Evolutionary conservation across 2,329 filamentous ascomycete genomes (phyloP), one percentile per base, ranked within the genome.

Genomic region (Ramularia collo-cygni): DNA sequence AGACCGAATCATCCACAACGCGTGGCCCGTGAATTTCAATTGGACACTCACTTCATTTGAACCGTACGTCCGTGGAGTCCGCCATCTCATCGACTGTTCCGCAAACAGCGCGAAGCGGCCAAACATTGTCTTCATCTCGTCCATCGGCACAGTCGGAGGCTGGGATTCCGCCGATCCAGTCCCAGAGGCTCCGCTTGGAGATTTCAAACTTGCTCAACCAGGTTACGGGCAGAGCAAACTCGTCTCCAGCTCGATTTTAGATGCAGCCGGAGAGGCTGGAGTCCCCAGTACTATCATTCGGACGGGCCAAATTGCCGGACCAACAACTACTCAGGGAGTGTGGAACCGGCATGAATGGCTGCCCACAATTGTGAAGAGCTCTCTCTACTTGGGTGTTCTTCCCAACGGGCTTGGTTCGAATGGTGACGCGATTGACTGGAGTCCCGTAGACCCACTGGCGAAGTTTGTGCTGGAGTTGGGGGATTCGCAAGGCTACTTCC

Each of bases 321-420:
- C 55, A n/a, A 35, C 31, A 4, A 21, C 38, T 12, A 37, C 44
- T 8, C 33, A 41, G 3, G 63, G 62, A 1, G 27, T 57, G 3
- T 69, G 65, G 66, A 66, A 64, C 31, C 52, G 50, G 4, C 43
- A 54, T 3, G 66, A 69, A 50, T 68, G 64, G 57, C 54, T 69
- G 4, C 61, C 65, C 2, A 64, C 55, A 49, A 54, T 71, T 8
- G 48, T 70, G 2, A 38, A 59, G 2, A 65, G 61, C 37, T 66
- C 64, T 0, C 46, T 57, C 4, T 48, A 61, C 13, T 40, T 68
- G 3, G 55, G 59, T 0, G 52, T 52, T 4, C 28, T 71, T 1
- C 68, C 69, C 1, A 50, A 55, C 2, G 42, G 50, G 8, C 45
- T 71, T 2, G 64, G 61, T 2, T 12, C 46, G 1, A 46, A 63